phyloP scores from a whole-genome alignment of 768 basidiomycete species.

The Cantharellus cinnabarinus region DNA sequence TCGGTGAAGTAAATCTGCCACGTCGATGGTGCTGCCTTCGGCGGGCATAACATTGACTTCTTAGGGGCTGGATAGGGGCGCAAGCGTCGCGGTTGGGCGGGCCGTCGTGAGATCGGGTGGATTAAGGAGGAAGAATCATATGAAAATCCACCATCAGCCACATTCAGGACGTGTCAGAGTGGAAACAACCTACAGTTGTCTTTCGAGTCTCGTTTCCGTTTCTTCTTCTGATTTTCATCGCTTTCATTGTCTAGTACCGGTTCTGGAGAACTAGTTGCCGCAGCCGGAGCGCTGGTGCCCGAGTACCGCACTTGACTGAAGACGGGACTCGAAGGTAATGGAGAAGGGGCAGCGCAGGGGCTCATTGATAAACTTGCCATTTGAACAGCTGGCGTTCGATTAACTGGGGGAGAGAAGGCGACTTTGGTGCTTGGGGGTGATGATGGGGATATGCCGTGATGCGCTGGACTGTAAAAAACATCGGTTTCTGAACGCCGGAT shows the following conservation, averaged over 20 bases:
- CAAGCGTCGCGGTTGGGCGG: neutral
- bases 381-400: neutral
- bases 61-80: constrained; percentile 23
- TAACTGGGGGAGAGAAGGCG: neutral
- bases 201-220: neutral
- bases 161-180: neutral
- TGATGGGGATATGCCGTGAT: neutral
- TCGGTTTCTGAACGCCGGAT: neutral
- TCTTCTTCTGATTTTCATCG: neutral
- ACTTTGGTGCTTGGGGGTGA: neutral
- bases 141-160: neutral
- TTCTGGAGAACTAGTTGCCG: neutral
- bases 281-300: neutral
- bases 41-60: constrained; percentile 66
- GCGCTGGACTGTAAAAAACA: neutral
- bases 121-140: neutral
- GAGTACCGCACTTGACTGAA: neutral
- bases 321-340: neutral
- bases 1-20: constrained; percentile 97
- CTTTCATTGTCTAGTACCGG: neutral
- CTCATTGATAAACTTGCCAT: neutral
- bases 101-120: neutral
- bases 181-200: neutral
- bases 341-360: neutral
- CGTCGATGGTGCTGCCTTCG: constrained; percentile 80